Evolutionary conservation across 768 basidiomycete species (phyloP), one percentile per base, ranked within the genome.

Genomic region (Suillus decipiens): DNA sequence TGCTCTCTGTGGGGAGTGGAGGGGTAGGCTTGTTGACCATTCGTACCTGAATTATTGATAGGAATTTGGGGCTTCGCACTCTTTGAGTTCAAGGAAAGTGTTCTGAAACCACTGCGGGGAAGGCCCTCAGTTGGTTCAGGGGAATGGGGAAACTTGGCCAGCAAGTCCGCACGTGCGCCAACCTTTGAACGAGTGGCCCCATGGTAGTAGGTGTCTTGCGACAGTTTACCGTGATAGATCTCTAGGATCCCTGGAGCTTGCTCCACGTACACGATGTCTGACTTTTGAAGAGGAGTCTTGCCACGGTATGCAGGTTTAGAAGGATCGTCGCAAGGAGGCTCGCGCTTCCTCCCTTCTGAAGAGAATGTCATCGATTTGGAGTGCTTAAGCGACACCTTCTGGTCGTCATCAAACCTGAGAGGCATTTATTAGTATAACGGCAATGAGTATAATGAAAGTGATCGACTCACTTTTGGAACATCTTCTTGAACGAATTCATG

Each of bases 341-440:
- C 61, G 15, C 50, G 15, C 22, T 39, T 33, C 22, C 51, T 64
- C 28, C 42, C n/a, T 7, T 34, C 56, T 33, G 65, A 63, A 37
- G 55, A 51, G 19, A 19, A n/a, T 24, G 66, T 64, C 66, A 67
- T 63, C 24, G 66, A 67, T 11, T 45, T 61, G 2, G 61, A 57
- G 41, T 67, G 66, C 58, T 65, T 67, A 39, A 67, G 54, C 6
- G 47, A 48, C 12, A 5, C 24, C 24, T 15, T n/a, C 28, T 41
- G 36, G 12, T 65, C 61, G 6, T 48, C 12, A 1, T 36, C 24
- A 22, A 55, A 56, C 47, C 66, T 67, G 28, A 17, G 9, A 3
- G 5, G 17, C 54, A 14, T 31, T 12, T 9, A 48, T 42, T 28
- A 45, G 33, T 28, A 24, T 8, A 8, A 8, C 19, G 41, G 9